Evolutionary conservation across 495 filamentous ascomycete species (phyloP).

Genomic region (Bacidia rubella): DNA sequence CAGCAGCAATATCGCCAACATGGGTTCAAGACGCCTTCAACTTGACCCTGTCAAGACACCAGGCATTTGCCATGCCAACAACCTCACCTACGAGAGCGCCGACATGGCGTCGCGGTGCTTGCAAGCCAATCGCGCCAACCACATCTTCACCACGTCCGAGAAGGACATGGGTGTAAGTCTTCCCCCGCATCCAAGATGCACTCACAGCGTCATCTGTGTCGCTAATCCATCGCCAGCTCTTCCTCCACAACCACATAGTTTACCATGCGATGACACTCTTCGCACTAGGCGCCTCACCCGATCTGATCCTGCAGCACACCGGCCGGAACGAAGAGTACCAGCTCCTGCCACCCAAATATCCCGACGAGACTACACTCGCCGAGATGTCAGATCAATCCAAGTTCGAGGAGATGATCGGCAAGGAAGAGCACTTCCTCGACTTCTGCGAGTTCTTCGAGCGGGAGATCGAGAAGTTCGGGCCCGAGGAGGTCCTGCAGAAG

Average conservation of each 20-base stretch:
- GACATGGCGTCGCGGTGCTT: not conserved
- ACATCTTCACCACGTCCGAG: slow-evolving; percentile 8
- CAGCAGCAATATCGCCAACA: too few relatives aligned
- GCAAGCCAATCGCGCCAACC: slow-evolving; percentile 3
- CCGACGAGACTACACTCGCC: not conserved
- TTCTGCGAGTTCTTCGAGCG: slow-evolving; percentile 6
- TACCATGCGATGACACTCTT: slow-evolving; percentile 8
- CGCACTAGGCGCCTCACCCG: slow-evolving; percentile 4
- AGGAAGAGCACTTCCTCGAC: slow-evolving; percentile 2
- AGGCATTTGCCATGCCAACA: not conserved
- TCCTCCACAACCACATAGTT: slow-evolving; percentile 1
- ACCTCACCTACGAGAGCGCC: slow-evolving; percentile 4
- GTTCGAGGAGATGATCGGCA: slow-evolving; percentile 3
- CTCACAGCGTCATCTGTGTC: not conserved
- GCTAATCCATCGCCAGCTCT: slow-evolving; percentile 5
- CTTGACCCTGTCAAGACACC: slow-evolving; percentile 8
- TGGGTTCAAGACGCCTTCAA: too few relatives aligned
- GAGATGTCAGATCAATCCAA: not conserved
- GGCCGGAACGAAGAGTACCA: slow-evolving; percentile 4
- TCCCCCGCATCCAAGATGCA: not conserved
- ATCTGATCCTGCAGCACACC: slow-evolving; percentile 1
- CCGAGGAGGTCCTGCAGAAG: slow-evolving; percentile 8
- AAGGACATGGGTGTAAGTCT: slow-evolving; percentile 4
- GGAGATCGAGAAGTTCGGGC: slow-evolving; percentile 5
- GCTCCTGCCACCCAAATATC: not conserved